These are phyloP conservation scores for Pseudogymnoascus sp. DNA, from an alignment of 2,329 filamentous ascomycete genomes.

Conservation along the genomic window DNA sequence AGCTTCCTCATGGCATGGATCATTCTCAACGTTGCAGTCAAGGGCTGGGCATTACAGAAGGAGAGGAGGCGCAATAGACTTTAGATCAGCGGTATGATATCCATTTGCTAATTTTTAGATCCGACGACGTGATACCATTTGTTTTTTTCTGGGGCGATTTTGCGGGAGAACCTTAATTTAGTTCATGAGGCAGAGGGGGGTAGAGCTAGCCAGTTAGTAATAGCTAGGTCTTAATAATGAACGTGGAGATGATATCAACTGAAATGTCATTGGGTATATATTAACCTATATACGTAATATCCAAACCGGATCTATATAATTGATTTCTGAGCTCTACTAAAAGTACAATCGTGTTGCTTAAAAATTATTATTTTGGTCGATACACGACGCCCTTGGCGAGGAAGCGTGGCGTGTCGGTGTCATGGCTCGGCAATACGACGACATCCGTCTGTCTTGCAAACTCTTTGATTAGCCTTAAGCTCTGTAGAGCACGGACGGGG, in stretches of 20 bases:
- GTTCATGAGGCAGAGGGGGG: neutral
- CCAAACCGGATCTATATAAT: too few species aligned
- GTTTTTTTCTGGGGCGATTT: neutral
- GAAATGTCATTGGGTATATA: neutral
- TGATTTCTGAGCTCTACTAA: too few species aligned
- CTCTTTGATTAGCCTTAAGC: too few species aligned
- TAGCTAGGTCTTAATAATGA: neutral
- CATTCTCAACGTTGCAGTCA: constrained; percentile 68
- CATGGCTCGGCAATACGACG: too few species aligned
- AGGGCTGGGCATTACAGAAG: constrained; percentile 67
- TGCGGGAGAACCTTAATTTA: neutral
- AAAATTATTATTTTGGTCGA: too few species aligned
- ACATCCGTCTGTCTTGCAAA: too few species aligned
- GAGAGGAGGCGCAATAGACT: constrained; percentile 19
- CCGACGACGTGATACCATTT: neutral
- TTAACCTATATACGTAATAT: neutral
- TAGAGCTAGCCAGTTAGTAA: neutral
- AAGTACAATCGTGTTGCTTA: too few species aligned
- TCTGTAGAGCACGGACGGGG: too few species aligned
- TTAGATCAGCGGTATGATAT: neutral
- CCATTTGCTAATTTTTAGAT: neutral
- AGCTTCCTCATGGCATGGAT: constrained; percentile 81
- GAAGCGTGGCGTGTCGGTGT: too few species aligned
- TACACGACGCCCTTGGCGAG: too few species aligned
- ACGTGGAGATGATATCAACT: neutral